Base-by-base conservation (phyloP, 2,329 filamentous ascomycete species). In the Blastomyces silverae region DNA sequence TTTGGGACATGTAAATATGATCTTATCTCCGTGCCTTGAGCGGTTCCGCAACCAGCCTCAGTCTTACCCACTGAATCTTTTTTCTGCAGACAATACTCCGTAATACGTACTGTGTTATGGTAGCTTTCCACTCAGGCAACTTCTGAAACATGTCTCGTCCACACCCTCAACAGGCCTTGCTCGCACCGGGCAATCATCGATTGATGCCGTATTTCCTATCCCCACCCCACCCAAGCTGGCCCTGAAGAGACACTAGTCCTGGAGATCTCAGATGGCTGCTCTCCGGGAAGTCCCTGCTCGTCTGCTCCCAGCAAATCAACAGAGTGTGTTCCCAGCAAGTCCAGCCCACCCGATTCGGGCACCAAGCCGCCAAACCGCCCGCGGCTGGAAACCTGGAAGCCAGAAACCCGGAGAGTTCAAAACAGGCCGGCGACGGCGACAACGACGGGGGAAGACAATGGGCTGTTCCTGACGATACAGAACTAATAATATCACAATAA, bases 391-490 rank as follows among this genome's bases (percentile, higher is more conserved):
- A 48, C 44, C 7, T 48, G 46, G 50, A 50, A 52, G 22, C 2
- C 13, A 25, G 48, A 52, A 52, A 52, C 22, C 17, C 10, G 50
- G 22, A 52, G 50, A 28, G 50, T 52, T 52, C 50, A 28, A 52
- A 25, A 25, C 25, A 53, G 13, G 13, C 15, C 25, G 50, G 28
- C 50, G 50, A 31, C 50, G 25, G 8, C 13, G 25, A 31, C 25
- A 22, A 22, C 20, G 46, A 22, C 46, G n/a, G 3, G 25, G 28
- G 25, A 17, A 39, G 31, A 20, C 55, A 57, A 17, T 11, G 28
- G 55, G 55, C 55, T 34, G 20, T 57, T 57, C 55, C 31, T 57
- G 31, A 37, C 55, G 25, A 57, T 37, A 34, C 31, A 37, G 17
- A 15, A 34, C 34, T 10, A 50, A 50, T 13, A 50, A 34, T 39